Evolutionary conservation across 2,329 filamentous ascomycete genomes (phyloP), one percentile per base, ranked within the genome.

Genomic region (Penicillium glabrum): DNA sequence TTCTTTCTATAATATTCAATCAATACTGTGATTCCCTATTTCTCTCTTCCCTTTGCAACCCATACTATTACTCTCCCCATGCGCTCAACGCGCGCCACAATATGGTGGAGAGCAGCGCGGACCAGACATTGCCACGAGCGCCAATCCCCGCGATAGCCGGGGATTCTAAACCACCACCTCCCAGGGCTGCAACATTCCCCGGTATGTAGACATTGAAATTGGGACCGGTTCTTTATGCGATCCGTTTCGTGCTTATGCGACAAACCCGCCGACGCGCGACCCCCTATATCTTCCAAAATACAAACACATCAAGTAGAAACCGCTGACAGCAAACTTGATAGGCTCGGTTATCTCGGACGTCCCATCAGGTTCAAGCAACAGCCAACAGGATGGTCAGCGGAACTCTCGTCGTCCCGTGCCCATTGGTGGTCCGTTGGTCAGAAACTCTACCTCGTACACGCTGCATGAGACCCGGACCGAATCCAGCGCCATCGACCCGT

Each of bases 401-500:
- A 63, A 60, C 44, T 39, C 62, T 46, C 65, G 62, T 45, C 60
- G 65, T 7, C 37, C 60, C n/a, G 54, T 49, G 35, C 52, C 58
- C 19, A 61, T 60, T 61, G 64, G 67, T 43, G 58, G 64, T 29
- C 61, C 62, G 41, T n/a, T 62, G 26, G 62, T 46, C 51, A 64
- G 66, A 53, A 66, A 65, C 52, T 67, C 69, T 24, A 63, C 62
- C n/a, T 67, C 62, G 31, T 63, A 67, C 37, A 66, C 61, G 37
- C 53, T 64, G 26, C 59, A 66, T 19, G 69, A 73, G 46, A 62
- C 63, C 19, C 65, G 62, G 46, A 68, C 69, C 51, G 71, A 75
- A 51, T 69, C 68, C 52, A 78, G 81, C 51, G 79, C 79, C 26
- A 87, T 88, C 60, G 87, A 89, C 72, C 87, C 87, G 55, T 77